Evolutionary conservation across 495 filamentous ascomycete genomes (phyloP), one percentile per base, ranked within the genome.

Genomic region (Peziza echinospora): DNA sequence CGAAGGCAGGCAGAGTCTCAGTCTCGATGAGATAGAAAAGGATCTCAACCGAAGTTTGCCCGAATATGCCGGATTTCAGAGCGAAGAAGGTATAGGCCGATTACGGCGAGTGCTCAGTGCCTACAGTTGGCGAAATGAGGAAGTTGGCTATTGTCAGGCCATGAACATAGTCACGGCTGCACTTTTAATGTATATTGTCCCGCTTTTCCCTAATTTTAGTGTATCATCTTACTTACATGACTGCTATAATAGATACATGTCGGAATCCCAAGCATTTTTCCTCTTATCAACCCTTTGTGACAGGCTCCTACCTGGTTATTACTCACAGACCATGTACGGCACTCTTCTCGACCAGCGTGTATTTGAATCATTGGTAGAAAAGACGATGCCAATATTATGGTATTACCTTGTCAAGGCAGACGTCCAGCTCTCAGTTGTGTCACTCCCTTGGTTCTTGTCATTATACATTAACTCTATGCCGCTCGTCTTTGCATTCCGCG

Each of bases 381-480:
- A 83, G 65, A 97, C 87, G 0, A 97, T 97, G 89, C 89, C 89
- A 10, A 81, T 97, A 39, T 70, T 97, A 5, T 97, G 89, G 91
- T 86, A 96, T 17, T 91, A 97, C 52, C 78, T 97, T 13, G 75
- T 78, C 46, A 93, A 87, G 60, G 84, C 77, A 44, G 89, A 97
- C 57, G 86, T 97, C 19, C 89, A 97, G 63, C 76, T 97, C n/a
- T 96, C 91, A 0, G 89, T 97, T 24, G 91, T 96, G 6, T 94
- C 87, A 24, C 69, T 97, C 7, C 89, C 89, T 16, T 97, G 89
- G 89, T 97, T 97, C 56, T 71, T 97, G 21, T 94, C 86, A 5
- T 70, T 97, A 5, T 97, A 96, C 59, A 93, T 97, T 67, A 97
- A 97, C 67, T 94, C 86, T 0, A 96, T 97, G 87, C 89, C 89